Evolutionary conservation across 345 rosid genomes (phyloP), one percentile per base, ranked within the genome.

Genomic region (Populus tremula): DNA sequence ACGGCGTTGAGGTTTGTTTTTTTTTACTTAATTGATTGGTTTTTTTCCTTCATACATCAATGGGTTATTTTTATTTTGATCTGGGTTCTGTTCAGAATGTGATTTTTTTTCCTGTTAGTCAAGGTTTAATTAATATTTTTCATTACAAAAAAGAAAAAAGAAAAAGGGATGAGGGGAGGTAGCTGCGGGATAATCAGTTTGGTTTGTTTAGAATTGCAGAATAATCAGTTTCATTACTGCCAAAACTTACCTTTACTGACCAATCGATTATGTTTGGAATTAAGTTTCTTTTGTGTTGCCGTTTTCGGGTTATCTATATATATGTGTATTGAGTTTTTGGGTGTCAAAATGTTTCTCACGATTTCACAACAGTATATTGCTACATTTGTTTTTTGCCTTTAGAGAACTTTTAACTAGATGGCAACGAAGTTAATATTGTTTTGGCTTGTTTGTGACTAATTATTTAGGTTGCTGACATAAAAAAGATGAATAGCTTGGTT

Each of bases 1-100:
- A 82, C 36, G 85, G 85, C 8, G 85, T 82, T 23, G 85, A 82
- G 85, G 85, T 78, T n/a, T 33, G 25, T 25, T 47, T 47, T 13
- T 13, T 27, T 54, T 27, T 45, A 13, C 47, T 43, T 47, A 59
- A 59, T 53, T 53, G 53, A 38, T 38, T 39, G 41, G 2, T 36
- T 68, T 33, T 33, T 39, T 61, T 2, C 23, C 18, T 63, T 45
- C 9, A 4, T 64, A 69, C 8, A 27, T 67, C 53, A 27, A 27
- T 17, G 39, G 62, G 13, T 31, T 49, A 43, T 31, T n/a, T 53
- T 29, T 53, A 20, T n/a, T 35, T 72, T 13, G 18, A 23, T 35
- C 35, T 35, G n/a, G 20, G 11, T 53, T 9, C n/a, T 23, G 29
- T 23, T 23, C 25, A 59, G 23, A 59, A 10, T 59, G 64, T 59